Conservation (phyloP, 345 rosid genomes). For the Salix purpurea region DNA sequence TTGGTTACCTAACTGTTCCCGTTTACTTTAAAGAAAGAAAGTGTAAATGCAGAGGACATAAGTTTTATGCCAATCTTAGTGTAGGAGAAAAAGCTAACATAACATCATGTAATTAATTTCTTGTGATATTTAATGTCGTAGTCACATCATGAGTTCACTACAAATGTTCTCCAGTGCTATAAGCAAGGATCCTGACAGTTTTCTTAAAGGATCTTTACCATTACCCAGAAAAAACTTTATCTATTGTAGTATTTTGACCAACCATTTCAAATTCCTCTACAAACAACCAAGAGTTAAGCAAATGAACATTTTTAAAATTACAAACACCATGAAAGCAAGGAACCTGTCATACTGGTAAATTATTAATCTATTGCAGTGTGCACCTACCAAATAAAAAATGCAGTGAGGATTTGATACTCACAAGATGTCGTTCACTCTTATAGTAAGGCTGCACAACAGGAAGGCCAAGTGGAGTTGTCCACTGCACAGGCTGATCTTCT, state of each 20-base stretch:
- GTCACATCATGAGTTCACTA: background rate
- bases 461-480: constrained; percentile 97
- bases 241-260: background rate
- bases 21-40: background rate
- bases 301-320: background rate
- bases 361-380: background rate
- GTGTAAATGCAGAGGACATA: background rate
- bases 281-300: background rate
- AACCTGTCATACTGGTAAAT: background rate
- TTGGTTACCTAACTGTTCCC: constrained; percentile 8
- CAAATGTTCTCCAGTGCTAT: background rate
- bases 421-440: constrained; percentile 70
- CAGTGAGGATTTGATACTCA: constrained; percentile 31
- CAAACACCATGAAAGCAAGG: background rate
- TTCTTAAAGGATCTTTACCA: background rate
- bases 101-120: background rate
- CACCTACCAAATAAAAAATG: background rate
- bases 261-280: background rate
- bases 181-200: background rate
- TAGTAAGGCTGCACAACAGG: constrained; percentile 95
- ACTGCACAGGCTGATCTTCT: constrained; percentile 75
- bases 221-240: background rate
- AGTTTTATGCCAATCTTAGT: background rate
- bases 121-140: background rate
- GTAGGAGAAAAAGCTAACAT: constrained; percentile 5